Evolutionary conservation across 768 basidiomycete species (phyloP), one percentile per base, ranked within the genome.

Genomic region (Agaricus subrufescens): DNA sequence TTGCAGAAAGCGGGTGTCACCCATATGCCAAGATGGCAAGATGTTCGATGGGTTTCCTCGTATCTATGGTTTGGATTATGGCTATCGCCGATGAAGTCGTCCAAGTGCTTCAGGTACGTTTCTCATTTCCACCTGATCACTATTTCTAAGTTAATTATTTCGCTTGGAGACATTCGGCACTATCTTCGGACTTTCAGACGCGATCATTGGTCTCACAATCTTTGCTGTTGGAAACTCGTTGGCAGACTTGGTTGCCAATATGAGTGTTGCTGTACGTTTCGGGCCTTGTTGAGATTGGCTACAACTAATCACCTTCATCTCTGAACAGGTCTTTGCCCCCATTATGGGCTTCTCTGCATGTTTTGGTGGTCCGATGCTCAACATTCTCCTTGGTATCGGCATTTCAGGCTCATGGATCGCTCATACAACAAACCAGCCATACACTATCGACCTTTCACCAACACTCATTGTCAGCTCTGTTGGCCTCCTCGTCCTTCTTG

Each of bases 71-170:
- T 7, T 99, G 97, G 96, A 98, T 99, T 63, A 95, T 98, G 85
- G 94, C 90, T 5, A 94, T 98, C 47, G 94, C 95, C 1, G 94
- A 97, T 67, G 95, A 98, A 67, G 94, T 96, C 2, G 94, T 98
- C 30, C 81, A 88, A 47, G 86, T 98, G 10, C 79, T 98, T 9
- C 86, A 89, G 75, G 95, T 95, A 45, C 56, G 80, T 61, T 3
- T 1, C 14, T 9, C 34, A 7, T n/a, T 23, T 47, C 46, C 3
- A 10, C 25, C 10, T 37, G 4, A 23, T 19, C 34, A 10, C n/a
- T n/a, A 34, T n/a, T 39, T 7, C 14, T 34, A 10, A n/a, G 11
- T 48, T 27, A 48, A 57, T 52, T 3, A 60, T 46, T 15, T 61
- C 51, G 7, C 45, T 63, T n/a, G 11, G 61, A 98, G 94, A 88